A percentile compares a stretch with the other conserved stretches of the same genome.
These are phyloP conservation scores for Clarireedia hainanense DNA, from an alignment of 2,329 filamentous ascomycete species.

Conservation along the genomic window DNA sequence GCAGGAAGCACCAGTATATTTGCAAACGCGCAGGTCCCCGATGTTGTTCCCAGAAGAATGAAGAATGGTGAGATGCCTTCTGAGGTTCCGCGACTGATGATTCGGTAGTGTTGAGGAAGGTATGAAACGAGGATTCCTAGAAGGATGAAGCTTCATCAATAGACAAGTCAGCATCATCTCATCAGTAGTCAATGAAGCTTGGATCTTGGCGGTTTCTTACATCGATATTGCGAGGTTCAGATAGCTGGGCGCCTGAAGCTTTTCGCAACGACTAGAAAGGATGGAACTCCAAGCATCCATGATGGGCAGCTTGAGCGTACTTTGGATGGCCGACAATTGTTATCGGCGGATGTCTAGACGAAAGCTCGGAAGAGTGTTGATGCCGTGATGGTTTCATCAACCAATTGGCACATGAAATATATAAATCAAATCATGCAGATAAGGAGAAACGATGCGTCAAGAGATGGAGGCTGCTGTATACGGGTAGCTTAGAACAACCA, in stretches of 20 bases:
- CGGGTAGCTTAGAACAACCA: neutral
- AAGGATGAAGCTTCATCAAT: constrained; percentile 52
- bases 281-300: constrained; percentile 12
- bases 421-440: too few species aligned
- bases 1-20: constrained; percentile 87
- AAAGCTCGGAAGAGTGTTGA: neutral
- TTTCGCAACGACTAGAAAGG: constrained; percentile 35
- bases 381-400: neutral
- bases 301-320: neutral
- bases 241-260: constrained; percentile 42
- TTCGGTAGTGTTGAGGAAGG: constrained; percentile 88
- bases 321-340: too few species aligned
- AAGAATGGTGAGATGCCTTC: constrained; percentile 96
- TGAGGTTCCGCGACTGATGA: constrained; percentile 75
- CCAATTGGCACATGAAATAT: neutral
- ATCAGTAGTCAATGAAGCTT: neutral
- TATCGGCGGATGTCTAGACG: too few species aligned
- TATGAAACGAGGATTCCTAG: constrained; percentile 88
- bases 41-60: constrained; percentile 86
- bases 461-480: neutral
- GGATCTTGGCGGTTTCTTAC: constrained; percentile 30
- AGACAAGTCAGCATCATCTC: neutral
- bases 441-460: neutral
- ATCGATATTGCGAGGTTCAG: constrained; percentile 46
- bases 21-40: constrained; percentile 78